Percentiles rank a stretch among this genome's conserved stretches.
Evolutionary conservation across 441 rosid species (phyloP).

Genomic region (Adansonia rubrostipa): DNA sequence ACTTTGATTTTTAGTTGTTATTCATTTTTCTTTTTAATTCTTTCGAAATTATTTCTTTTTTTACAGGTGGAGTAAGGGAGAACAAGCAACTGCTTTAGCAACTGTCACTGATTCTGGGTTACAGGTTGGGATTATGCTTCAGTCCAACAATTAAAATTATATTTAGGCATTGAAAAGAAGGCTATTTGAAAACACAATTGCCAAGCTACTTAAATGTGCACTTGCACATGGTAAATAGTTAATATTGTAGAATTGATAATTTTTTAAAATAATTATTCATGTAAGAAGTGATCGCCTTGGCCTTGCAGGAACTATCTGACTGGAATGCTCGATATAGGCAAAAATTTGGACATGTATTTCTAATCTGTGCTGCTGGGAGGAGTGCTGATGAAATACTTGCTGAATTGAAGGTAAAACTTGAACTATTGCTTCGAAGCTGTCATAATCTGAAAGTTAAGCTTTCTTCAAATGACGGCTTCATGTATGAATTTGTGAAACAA

Average conservation of each 20-base stretch:
- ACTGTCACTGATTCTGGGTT: constrained; percentile 65
- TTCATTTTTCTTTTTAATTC: neutral
- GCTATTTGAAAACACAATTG: neutral
- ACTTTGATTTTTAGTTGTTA: neutral
- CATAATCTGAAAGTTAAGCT: neutral
- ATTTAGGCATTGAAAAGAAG: neutral
- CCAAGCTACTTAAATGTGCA: neutral
- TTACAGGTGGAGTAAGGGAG: constrained; percentile 65
- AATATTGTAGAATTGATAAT: neutral
- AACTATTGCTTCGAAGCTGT: constrained; percentile 3
- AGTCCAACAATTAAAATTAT: neutral
- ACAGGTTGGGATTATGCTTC: constrained; percentile 46
- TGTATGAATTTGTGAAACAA: neutral
- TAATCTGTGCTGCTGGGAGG: constrained; percentile 82
- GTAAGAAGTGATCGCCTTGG: neutral
- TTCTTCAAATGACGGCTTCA: constrained; percentile 1
- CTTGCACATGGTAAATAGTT: neutral
- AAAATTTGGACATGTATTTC: constrained; percentile 73
- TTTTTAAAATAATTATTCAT: neutral
- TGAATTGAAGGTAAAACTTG: constrained; percentile 65
- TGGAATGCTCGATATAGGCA: constrained; percentile 68
- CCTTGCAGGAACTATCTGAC: constrained; percentile 61
- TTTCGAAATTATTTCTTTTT: constrained; percentile 2
- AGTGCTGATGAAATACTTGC: constrained; percentile 68
- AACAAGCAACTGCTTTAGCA: constrained; percentile 81